Conservation (phyloP, 2,329 filamentous ascomycete genomes). For the Ascocoryne sarcoides region DNA sequence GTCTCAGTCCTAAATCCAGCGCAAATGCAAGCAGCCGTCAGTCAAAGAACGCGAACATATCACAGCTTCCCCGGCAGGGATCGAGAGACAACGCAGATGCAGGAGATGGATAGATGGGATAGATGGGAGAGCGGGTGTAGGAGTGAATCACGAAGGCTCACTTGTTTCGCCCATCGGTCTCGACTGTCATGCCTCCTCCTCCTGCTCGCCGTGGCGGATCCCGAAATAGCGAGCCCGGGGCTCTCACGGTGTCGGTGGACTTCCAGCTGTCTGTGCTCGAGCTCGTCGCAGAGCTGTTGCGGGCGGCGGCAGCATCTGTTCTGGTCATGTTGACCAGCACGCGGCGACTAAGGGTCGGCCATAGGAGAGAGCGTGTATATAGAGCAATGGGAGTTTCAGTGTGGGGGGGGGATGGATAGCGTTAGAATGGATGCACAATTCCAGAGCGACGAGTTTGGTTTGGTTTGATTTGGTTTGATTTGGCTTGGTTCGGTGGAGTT, state of each 20-base stretch:
- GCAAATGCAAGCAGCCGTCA: constrained; percentile 28
- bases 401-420: too few relatives aligned
- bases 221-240: constrained; percentile 28
- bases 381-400: constrained; percentile 2
- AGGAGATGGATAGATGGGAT: too few relatives aligned
- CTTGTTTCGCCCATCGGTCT: constrained; percentile 42
- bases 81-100: constrained; percentile 8
- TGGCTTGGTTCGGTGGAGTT: neutral
- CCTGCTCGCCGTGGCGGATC: constrained; percentile 23
- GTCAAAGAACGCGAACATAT: constrained; percentile 25
- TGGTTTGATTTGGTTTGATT: neutral
- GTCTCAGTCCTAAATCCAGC: constrained; percentile 24
- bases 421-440: too few relatives aligned
- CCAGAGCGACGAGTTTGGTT: too few relatives aligned
- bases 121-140: too few relatives aligned
- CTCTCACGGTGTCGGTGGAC: constrained; percentile 54
- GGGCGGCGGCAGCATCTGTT: constrained; percentile 52
- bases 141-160: constrained; percentile 25
- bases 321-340: constrained; percentile 48
- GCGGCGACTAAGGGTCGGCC: constrained; percentile 21
- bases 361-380: constrained; percentile 11
- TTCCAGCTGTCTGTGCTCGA: constrained; percentile 57
- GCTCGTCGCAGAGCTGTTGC: constrained; percentile 55
- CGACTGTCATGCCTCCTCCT: constrained; percentile 38
- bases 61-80: constrained; percentile 8